Evolutionary conservation across 495 filamentous ascomycete species (phyloP), one percentile per base, ranked within the genome.

Genomic region (Thozetella sp.): DNA sequence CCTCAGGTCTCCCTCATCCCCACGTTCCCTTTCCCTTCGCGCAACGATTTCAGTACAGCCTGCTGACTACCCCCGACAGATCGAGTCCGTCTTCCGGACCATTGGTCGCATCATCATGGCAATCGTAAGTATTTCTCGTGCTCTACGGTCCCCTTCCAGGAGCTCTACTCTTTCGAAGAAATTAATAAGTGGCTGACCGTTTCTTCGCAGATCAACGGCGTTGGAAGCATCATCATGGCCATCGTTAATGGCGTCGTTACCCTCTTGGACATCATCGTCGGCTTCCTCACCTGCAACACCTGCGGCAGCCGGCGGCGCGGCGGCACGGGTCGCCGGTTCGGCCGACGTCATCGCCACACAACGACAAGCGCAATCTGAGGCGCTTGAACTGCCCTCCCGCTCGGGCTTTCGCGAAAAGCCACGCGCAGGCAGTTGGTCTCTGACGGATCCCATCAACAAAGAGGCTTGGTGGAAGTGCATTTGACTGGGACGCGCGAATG

Each of bases 101-200:
- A 94, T 98, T 80, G 94, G 93, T 43, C 80, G 80, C 62, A 88
- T 85, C 70, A 80, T 97, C 61, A 96, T 93, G 86, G 88, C 87
- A 67, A 84, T 99, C 72, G n/a, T n/a, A n/a, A n/a, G n/a, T n/a
- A n/a, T n/a, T n/a, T n/a, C n/a, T n/a, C n/a, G n/a, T n/a, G n/a
- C 84, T 96, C 54, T 87, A 92, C 66, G 90, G 85, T 68, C 88
- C 96, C 72, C n/a, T n/a, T n/a, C n/a, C n/a, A n/a, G n/a, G n/a
- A n/a, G n/a, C n/a, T n/a, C n/a, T n/a, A n/a, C n/a, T n/a, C n/a
- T n/a, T n/a, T n/a, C n/a, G n/a, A n/a, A n/a, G n/a, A n/a, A n/a
- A n/a, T n/a, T n/a, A n/a, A n/a, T n/a, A n/a, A n/a, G n/a, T n/a
- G n/a, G n/a, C n/a, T n/a, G n/a, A n/a, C n/a, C n/a, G n/a, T n/a